These are phyloP conservation scores for Acanthamoeba triangularis DNA, from an alignment of 208 protist species.

Conservation along the genomic window DNA sequence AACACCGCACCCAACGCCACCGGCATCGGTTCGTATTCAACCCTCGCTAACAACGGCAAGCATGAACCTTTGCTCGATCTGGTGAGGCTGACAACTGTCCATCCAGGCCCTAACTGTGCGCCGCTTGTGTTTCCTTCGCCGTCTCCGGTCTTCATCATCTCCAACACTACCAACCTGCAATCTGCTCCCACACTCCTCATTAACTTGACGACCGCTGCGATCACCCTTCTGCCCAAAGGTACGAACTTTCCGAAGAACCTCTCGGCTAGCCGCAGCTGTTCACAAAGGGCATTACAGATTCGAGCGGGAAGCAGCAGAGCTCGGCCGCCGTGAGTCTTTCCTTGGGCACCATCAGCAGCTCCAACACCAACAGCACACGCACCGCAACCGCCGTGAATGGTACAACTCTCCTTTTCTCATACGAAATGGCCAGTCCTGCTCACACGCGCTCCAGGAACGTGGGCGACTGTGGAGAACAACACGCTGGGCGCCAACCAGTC, in stretches of 20 bases:
- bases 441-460: background rate
- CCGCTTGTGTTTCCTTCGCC: background rate
- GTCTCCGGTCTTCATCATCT: background rate
- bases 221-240: background rate
- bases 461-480: background rate
- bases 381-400: background rate
- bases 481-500: conserved; percentile 5
- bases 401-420: background rate
- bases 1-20: background rate
- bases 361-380: background rate
- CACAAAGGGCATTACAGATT: background rate
- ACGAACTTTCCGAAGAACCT: background rate
- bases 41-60: too few species aligned
- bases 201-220: background rate
- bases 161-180: background rate
- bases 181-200: background rate
- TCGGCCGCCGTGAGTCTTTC: background rate
- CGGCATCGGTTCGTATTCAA: background rate
- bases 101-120: background rate
- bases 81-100: too few species aligned
- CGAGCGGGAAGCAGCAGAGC: background rate
- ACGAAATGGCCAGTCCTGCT: background rate
- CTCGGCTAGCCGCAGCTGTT: too few species aligned
- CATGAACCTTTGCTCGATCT: too few species aligned
- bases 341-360: background rate